Conservation (phyloP, 257 asterid species). For the Voacanga thouarsii region DNA sequence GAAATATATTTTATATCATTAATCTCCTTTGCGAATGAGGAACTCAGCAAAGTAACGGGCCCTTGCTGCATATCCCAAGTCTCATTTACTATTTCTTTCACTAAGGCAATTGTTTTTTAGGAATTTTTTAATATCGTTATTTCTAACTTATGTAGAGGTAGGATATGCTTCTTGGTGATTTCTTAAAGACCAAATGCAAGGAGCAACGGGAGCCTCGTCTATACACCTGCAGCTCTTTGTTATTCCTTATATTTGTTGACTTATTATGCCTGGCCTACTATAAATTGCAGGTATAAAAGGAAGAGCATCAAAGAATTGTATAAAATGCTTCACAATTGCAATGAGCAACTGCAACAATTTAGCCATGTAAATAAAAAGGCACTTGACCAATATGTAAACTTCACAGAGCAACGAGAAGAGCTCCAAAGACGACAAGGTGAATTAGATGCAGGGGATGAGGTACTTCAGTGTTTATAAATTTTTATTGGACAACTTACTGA, state of each 20-base stretch:
- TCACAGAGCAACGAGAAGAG: slow-evolving; percentile 95
- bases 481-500: slow-evolving; percentile 1
- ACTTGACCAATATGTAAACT: slow-evolving; percentile 93
- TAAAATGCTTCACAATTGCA: slow-evolving; percentile 88
- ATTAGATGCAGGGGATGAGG: slow-evolving; percentile 97
- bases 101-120: neutral
- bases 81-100: neutral
- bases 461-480: slow-evolving; percentile 23
- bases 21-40: neutral
- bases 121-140: neutral
- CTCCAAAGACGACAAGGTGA: slow-evolving; percentile 94
- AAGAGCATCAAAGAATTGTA: slow-evolving; percentile 71
- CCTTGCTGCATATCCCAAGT: neutral
- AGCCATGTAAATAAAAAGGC: slow-evolving; percentile 99
- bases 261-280: slow-evolving; percentile 7
- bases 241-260: neutral
- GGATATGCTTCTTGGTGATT: neutral
- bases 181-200: neutral
- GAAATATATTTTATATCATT: neutral
- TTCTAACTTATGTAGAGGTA: neutral
- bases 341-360: slow-evolving; percentile 85
- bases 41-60: neutral
- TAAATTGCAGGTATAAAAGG: slow-evolving; percentile 63
- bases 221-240: neutral
- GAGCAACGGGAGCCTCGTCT: neutral